Evolutionary conservation across 2,329 filamentous ascomycete genomes (phyloP).

Genomic region (Diaporthe sp.): DNA sequence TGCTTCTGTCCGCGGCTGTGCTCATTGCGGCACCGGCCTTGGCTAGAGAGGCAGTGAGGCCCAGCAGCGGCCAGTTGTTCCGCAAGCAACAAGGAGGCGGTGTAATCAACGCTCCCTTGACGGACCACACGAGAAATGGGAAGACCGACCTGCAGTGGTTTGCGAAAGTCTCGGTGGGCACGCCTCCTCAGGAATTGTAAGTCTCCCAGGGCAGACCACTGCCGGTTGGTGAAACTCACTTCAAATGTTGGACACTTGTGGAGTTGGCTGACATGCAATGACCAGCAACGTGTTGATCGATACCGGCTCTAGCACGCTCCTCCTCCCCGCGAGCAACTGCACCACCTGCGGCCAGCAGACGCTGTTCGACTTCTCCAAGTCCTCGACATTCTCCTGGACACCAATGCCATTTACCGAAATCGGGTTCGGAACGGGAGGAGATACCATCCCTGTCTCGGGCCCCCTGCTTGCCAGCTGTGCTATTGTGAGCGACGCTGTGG

Average conservation of each 20-base stretch:
- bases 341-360: constrained; percentile 36
- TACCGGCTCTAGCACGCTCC: constrained; percentile 33
- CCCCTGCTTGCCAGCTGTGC: constrained; percentile 19
- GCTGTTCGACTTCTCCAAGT: constrained; percentile 33
- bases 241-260: background rate
- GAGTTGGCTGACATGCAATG: background rate
- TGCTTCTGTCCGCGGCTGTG: background rate
- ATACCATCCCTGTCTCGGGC: constrained; percentile 35
- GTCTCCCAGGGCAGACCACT: background rate
- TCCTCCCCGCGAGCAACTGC: constrained; percentile 37
- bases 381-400: constrained; percentile 36
- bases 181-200: constrained; percentile 37
- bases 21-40: background rate
- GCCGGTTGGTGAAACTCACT: background rate
- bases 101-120: constrained; percentile 28
- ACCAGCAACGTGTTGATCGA: constrained; percentile 39
- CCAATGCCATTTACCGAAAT: background rate
- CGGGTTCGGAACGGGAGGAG: constrained; percentile 34
- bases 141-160: constrained; percentile 41
- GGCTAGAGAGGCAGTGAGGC: background rate
- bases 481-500: constrained; percentile 29
- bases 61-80: background rate
- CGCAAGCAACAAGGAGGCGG: background rate
- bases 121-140: constrained; percentile 37
- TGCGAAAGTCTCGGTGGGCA: constrained; percentile 35